A percentile compares a stretch with the other conserved stretches of the same genome.
These are phyloP conservation scores for Phytophthora fragariaefolia DNA, from an alignment of 352 stramenopile species.

Conservation along the genomic window DNA sequence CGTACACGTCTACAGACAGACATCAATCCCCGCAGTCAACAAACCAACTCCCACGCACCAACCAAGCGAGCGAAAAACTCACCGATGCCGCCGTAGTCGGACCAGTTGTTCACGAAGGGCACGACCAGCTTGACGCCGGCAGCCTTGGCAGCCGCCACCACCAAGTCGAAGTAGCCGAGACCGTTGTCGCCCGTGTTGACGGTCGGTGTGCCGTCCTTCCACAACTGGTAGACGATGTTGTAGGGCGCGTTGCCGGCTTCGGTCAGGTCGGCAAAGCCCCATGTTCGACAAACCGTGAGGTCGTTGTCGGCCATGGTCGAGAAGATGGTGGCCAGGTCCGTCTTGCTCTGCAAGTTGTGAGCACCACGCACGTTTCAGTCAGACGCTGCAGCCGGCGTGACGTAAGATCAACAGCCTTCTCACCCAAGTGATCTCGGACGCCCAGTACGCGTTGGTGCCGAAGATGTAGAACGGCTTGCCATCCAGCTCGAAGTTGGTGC, in stretches of 20 bases:
- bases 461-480: slow-evolving; percentile 42
- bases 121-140: slow-evolving; percentile 37
- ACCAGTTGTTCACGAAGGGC: slow-evolving; percentile 36
- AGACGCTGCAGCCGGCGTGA: too few species aligned
- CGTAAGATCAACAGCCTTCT: slow-evolving; percentile 6
- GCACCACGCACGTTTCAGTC: too few species aligned
- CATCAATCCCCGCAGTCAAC: background rate
- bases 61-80: background rate
- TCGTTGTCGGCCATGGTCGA: slow-evolving; percentile 29
- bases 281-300: slow-evolving; percentile 29
- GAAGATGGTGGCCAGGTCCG: slow-evolving; percentile 30
- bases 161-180: slow-evolving; percentile 28
- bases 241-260: slow-evolving; percentile 13
- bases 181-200: slow-evolving; percentile 31
- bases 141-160: slow-evolving; percentile 27
- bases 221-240: slow-evolving; percentile 37
- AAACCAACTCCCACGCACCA: background rate
- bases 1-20: slow-evolving; percentile 23
- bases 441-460: slow-evolving; percentile 44
- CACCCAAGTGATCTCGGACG: slow-evolving; percentile 39
- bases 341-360: slow-evolving; percentile 24
- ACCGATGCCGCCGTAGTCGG: slow-evolving; percentile 37
- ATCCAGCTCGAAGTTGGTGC: slow-evolving; percentile 37
- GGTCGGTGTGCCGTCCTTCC: slow-evolving; percentile 23
- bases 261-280: slow-evolving; percentile 31